Conservation (phyloP, 768 basidiomycete species). For the Exsudoporus frostii region DNA sequence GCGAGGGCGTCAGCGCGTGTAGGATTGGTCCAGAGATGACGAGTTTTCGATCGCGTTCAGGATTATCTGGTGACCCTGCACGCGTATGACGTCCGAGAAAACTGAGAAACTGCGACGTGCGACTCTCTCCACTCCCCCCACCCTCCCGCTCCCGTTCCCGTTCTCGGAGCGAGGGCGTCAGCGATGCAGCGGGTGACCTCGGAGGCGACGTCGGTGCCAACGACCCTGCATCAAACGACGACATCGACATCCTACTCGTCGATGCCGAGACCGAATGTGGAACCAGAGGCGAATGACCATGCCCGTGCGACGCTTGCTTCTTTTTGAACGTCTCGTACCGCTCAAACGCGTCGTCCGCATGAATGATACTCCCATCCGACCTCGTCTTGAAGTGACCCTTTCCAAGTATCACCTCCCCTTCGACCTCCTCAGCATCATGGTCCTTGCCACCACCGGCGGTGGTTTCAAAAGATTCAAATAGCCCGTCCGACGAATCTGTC, state of each 20-base stretch:
- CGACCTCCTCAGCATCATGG: neutral
- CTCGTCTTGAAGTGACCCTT: constrained; percentile 1
- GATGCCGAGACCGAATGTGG: constrained; percentile 2
- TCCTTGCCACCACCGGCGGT: constrained; percentile 4
- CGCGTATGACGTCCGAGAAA: constrained; percentile 53
- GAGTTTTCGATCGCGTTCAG: constrained; percentile 41
- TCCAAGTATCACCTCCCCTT: neutral
- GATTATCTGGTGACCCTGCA: constrained; percentile 47
- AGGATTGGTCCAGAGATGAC: constrained; percentile 71
- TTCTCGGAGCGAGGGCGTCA: constrained; percentile 30
- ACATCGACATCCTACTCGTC: constrained; percentile 55
- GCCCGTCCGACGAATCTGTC: constrained; percentile 1
- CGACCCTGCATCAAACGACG: constrained; percentile 49
- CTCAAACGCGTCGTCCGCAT: constrained; percentile 82
- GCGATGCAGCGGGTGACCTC: constrained; percentile 33
- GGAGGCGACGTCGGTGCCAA: constrained; percentile 38
- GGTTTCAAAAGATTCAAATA: neutral
- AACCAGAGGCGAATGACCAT: constrained; percentile 2
- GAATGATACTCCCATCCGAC: constrained; percentile 21
- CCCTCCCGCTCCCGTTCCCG: constrained; percentile 14
- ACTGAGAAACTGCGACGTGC: constrained; percentile 50
- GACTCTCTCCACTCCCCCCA: constrained; percentile 30
- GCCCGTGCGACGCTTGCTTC: constrained; percentile 32
- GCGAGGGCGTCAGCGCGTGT: constrained; percentile 29
- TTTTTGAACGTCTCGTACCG: constrained; percentile 84